Conservation (phyloP, 192 early-diverging fungal species). For the Backusella sp. region DNA sequence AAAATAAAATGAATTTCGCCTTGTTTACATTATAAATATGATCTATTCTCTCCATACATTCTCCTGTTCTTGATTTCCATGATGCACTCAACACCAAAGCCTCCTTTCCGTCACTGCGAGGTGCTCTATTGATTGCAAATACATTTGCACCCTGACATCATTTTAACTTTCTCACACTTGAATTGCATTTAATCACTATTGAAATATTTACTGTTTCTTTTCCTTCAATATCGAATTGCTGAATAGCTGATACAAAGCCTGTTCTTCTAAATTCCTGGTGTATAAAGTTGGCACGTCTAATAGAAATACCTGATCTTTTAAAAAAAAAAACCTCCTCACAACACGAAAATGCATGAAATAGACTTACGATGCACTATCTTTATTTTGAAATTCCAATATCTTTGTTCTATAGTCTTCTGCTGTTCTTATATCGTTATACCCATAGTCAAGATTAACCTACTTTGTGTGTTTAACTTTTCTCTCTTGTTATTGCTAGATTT, state of each 20-base stretch:
- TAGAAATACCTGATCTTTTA: background rate
- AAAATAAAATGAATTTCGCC: conserved; percentile 20
- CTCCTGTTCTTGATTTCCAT: conserved; percentile 65
- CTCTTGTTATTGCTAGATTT: background rate
- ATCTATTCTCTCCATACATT: conserved; percentile 32
- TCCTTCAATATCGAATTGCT: conserved; percentile 43
- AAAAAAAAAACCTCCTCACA: background rate
- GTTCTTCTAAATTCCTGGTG: conserved; percentile 44
- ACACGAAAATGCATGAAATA: background rate
- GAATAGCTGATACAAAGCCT: conserved; percentile 52
- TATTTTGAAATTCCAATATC: conserved; percentile 35
- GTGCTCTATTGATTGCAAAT: conserved; percentile 79
- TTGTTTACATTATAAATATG: background rate
- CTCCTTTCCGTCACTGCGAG: conserved; percentile 86
- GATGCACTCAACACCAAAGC: conserved; percentile 82
- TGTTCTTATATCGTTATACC: conserved; percentile 39
- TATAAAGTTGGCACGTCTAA: conserved; percentile 48
- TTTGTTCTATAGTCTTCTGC: conserved; percentile 44
- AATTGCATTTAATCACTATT: background rate
- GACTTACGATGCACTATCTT: conserved; percentile 34
- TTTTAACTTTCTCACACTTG: background rate
- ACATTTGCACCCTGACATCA: conserved; percentile 61
- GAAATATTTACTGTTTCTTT: conserved; percentile 9
- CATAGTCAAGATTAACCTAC: conserved; percentile 55
- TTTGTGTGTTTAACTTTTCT: background rate